Conservation (phyloP, 225 moss, liverwort and hornwort genomes). For the Polytrichum formosum region DNA sequence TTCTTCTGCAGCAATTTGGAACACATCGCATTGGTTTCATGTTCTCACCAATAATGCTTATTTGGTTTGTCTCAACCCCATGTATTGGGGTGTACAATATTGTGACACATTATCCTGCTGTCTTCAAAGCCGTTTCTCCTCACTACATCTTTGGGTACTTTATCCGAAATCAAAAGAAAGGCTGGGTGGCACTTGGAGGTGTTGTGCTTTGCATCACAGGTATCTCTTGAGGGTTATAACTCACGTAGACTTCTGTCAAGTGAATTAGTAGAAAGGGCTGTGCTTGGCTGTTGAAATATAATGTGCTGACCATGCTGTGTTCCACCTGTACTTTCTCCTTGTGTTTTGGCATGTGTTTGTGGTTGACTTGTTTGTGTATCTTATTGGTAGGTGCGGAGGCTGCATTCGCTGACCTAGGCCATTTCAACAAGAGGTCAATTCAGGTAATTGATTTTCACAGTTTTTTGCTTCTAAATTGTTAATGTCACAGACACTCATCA, state of each 20-base stretch:
- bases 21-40: slow-evolving; percentile 58
- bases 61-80: slow-evolving; percentile 62
- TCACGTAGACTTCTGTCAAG: background rate
- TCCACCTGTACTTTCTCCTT: background rate
- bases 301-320: background rate
- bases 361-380: background rate
- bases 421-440: slow-evolving; percentile 73
- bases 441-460: slow-evolving; percentile 39
- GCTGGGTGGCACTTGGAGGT: slow-evolving; percentile 80
- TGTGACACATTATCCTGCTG: slow-evolving; percentile 38
- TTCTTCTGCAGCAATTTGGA: slow-evolving; percentile 68
- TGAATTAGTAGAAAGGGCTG: no score
- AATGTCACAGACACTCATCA: background rate
- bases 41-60: slow-evolving; percentile 72
- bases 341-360: background rate
- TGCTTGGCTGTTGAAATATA: no score
- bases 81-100: slow-evolving; percentile 65
- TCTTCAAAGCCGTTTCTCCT: slow-evolving; percentile 74
- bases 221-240: slow-evolving; percentile 9
- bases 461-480: background rate
- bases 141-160: slow-evolving; percentile 65
- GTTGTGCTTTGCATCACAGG: slow-evolving; percentile 84
- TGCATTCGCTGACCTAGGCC: slow-evolving; percentile 79
- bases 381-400: slow-evolving; percentile 63
- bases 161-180: slow-evolving; percentile 44